Evolutionary conservation across 2,329 filamentous ascomycete genomes (phyloP), one percentile per base, ranked within the genome.

Genomic region (Phymatotrichopsis omnivora): DNA sequence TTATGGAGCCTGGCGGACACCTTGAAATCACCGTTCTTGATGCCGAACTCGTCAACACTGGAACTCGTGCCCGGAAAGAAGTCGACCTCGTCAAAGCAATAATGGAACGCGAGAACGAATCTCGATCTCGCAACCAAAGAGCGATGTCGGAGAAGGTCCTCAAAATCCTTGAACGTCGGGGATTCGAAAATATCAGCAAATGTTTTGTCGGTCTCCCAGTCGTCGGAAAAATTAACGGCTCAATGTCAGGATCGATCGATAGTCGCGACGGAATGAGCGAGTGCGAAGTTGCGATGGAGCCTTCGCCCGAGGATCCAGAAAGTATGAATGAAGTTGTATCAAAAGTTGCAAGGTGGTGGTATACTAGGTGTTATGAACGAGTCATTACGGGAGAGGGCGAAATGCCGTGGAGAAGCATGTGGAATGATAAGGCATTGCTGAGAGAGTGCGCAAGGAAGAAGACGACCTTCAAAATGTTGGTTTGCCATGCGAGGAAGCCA

Each of bases 301-400:
- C 33, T 14, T 38, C 44, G 20, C 33, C 37, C 4, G 23, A 35
- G n/a, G 52, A 48, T 67, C 39, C 51, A 56, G 84, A 86, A 60
- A 80, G 78, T 55, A 94, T 96, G 60, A 85, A 85, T 11, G 87
- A 85, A 60, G 93, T 93, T 72, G 86, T 96, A 17, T 82, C 86
- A 12, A 81, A 79, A 52, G 89, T 96, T 8, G 89, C 86, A 2
- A 75, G 91, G 32, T 96, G 89, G 85, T 98, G 91, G 91, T 96
- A 94, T 64, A 83, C 78, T 7, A 77, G 82, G 41, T 95, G 89
- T 68, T 96, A 95, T 62, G 89, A 95, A 64, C 76, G 73, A 45
- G 71, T 74, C 4, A 69, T 78, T 7, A 63, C 74, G 48, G 61
- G 64, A 1, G 64, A 71, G 48, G 62, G 67, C 24, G 57, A 69